phyloP scores from a whole-genome alignment of 2,329 filamentous ascomycete genomes.

The Aspergillus terreus region DNA sequence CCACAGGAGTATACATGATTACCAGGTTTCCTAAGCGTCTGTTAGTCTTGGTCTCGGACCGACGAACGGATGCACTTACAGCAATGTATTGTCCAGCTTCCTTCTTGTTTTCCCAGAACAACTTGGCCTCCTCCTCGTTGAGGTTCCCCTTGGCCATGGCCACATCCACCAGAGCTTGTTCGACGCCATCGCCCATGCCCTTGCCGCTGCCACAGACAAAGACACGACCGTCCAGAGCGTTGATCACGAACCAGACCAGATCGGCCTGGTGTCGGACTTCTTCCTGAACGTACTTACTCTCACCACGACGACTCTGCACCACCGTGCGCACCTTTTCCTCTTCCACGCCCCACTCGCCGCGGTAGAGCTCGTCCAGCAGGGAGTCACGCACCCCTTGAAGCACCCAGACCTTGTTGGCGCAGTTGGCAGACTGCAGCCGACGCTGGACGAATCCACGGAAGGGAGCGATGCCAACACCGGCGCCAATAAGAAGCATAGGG shows the following conservation, averaged over 20 bases:
- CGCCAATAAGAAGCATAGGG: constrained; percentile 95
- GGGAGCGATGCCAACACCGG: constrained; percentile 92
- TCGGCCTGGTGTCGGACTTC: constrained; percentile 89
- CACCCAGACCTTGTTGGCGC: constrained; percentile 97
- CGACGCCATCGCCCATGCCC: constrained; percentile 97
- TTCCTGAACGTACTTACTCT: constrained; percentile 91
- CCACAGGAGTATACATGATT: constrained; percentile 6
- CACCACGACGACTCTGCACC: constrained; percentile 69
- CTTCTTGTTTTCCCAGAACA: constrained; percentile 91
- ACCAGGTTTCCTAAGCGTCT: constrained; percentile 33
- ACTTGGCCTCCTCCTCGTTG: constrained; percentile 72
- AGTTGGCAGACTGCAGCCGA: constrained; percentile 87
- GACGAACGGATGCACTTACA: constrained; percentile 39
- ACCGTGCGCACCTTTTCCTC: constrained; percentile 83
- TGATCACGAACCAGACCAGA: constrained; percentile 97
- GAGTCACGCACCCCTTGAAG: constrained; percentile 92
- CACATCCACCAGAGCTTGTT: constrained; percentile 80
- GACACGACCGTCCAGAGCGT: constrained; percentile 88
- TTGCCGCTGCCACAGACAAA: constrained; percentile 95
- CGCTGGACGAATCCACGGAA: constrained; percentile 98
- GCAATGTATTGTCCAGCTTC: constrained; percentile 93
- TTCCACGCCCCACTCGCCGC: constrained; percentile 91
- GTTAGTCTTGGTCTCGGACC: constrained; percentile 5
- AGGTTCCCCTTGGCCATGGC: constrained; percentile 91
- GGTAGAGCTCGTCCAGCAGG: constrained; percentile 92